These are phyloP conservation scores for Naganishia albida DNA, from an alignment of 1,284 basidiomycete species.

Conservation along the genomic window DNA sequence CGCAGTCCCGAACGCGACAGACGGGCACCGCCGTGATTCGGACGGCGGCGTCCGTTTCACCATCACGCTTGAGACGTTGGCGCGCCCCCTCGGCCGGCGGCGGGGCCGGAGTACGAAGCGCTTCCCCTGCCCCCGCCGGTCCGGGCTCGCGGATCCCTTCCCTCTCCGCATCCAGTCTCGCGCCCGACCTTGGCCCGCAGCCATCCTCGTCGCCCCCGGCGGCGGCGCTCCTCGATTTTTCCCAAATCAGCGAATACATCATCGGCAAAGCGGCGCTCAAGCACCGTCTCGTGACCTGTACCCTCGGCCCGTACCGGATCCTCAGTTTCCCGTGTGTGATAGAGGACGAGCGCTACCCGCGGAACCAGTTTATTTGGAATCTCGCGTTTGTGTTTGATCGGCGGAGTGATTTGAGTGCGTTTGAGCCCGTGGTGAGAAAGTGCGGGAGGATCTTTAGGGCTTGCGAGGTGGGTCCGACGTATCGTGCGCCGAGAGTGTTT, in stretches of 20 bases:
- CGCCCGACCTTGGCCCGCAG: background rate
- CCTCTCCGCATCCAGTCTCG: background rate
- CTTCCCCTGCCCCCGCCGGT: conserved; percentile 1
- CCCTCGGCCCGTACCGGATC: conserved; percentile 63
- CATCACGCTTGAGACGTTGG: conserved; percentile 13
- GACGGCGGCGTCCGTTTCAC: conserved; percentile 19
- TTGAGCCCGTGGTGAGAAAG: conserved; percentile 94
- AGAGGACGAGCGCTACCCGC: conserved; percentile 64
- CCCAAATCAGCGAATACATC: conserved; percentile 87
- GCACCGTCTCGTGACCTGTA: conserved; percentile 75
- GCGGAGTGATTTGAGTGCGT: conserved; percentile 82
- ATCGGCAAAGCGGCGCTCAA: conserved; percentile 86
- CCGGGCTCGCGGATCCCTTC: background rate
- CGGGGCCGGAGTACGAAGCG: background rate
- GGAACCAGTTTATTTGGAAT: conserved; percentile 92
- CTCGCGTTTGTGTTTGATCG: conserved; percentile 92
- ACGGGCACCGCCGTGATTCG: background rate
- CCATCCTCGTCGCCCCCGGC: background rate
- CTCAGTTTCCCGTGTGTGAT: conserved; percentile 86
- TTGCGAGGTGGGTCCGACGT: conserved; percentile 73
- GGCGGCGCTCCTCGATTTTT: conserved; percentile 81
- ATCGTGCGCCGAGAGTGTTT: too few species aligned
- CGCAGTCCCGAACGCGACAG: too few species aligned
- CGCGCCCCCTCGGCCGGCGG: background rate
- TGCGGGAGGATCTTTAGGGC: conserved; percentile 81